A percentile compares a stretch with the other conserved stretches of the same genome.
phyloP scores from a whole-genome alignment of 2,329 filamentous ascomycete species.

The Aspergillus alliaceus region DNA sequence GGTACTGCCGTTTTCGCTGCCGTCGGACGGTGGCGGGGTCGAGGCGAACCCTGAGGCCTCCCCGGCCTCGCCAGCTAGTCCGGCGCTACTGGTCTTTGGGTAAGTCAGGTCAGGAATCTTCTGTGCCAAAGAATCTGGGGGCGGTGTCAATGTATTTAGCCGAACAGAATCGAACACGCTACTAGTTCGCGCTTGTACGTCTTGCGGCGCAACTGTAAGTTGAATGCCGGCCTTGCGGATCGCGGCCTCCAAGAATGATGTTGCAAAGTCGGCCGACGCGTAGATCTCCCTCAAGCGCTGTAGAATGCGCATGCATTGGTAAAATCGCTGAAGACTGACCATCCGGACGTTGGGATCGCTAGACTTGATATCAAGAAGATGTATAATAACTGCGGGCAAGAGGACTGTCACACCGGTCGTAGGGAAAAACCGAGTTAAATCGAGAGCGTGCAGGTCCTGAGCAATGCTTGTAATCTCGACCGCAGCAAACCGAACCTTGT shows the following conservation, averaged over 20 bases:
- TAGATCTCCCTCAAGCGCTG: constrained; percentile 85
- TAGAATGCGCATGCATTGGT: constrained; percentile 90
- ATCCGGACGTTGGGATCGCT: constrained; percentile 70
- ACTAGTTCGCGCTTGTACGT: constrained; percentile 25
- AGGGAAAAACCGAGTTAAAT: constrained; percentile 76
- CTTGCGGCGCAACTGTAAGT: constrained; percentile 51
- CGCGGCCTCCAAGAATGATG: constrained; percentile 87
- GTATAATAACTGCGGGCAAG: constrained; percentile 89
- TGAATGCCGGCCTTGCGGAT: constrained; percentile 84
- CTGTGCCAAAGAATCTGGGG: constrained; percentile 41
- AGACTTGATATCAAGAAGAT: constrained; percentile 88
- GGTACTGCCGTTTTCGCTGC: constrained; percentile 45
- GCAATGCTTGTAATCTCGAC: constrained; percentile 83
- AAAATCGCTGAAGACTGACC: constrained; percentile 76
- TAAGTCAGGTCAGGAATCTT: constrained; percentile 42
- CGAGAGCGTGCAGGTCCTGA: constrained; percentile 69
- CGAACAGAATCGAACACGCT: constrained; percentile 22
- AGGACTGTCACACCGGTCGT: constrained; percentile 90
- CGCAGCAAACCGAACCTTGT: constrained; percentile 80
- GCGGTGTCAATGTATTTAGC: constrained; percentile 39
- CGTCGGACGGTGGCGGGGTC: constrained; percentile 43
- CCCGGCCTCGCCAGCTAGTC: constrained; percentile 17
- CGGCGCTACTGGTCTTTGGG: constrained; percentile 25
- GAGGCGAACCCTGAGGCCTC: constrained; percentile 35
- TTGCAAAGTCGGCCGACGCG: constrained; percentile 92